A percentile compares a stretch with the other conserved stretches of the same genome.
Conservation (phyloP, 2,329 filamentous ascomycete genomes). For the Ophiognomonia clavigignenti-juglandacearum region DNA sequence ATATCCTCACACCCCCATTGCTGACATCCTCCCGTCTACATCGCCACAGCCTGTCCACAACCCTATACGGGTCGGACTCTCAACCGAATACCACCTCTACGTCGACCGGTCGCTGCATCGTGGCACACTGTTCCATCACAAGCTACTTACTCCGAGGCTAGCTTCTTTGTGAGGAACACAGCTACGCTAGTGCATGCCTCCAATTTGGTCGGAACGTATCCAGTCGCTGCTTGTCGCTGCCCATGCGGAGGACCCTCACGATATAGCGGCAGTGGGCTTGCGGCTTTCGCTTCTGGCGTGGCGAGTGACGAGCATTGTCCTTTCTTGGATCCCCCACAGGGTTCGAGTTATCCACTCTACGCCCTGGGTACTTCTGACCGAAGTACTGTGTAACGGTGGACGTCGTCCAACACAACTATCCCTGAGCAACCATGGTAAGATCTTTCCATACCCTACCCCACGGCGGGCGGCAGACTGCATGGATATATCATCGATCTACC, state of each 20-base stretch:
- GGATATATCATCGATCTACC: constrained; percentile 35
- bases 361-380: constrained; percentile 14
- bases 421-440: constrained; percentile 46
- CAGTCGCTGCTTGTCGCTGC: constrained; percentile 14
- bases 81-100: constrained; percentile 3
- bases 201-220: background rate
- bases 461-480: constrained; percentile 39
- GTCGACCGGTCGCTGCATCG: constrained; percentile 3
- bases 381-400: constrained; percentile 21
- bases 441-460: constrained; percentile 27
- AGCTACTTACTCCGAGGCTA: constrained; percentile 6
- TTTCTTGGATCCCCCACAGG: constrained; percentile 11
- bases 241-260: constrained; percentile 12
- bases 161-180: constrained; percentile 9
- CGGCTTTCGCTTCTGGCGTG: constrained; percentile 9
- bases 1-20: constrained; percentile 5
- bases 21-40: background rate
- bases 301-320: constrained; percentile 6
- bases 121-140: constrained; percentile 8
- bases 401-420: constrained; percentile 34
- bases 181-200: constrained; percentile 5
- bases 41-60: background rate
- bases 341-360: constrained; percentile 6
- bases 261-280: constrained; percentile 7
- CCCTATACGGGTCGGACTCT: background rate